Evolutionary conservation across 2,329 filamentous ascomycete species (phyloP), one percentile per base, ranked within the genome.

Genomic region (Penicillium sp.): DNA sequence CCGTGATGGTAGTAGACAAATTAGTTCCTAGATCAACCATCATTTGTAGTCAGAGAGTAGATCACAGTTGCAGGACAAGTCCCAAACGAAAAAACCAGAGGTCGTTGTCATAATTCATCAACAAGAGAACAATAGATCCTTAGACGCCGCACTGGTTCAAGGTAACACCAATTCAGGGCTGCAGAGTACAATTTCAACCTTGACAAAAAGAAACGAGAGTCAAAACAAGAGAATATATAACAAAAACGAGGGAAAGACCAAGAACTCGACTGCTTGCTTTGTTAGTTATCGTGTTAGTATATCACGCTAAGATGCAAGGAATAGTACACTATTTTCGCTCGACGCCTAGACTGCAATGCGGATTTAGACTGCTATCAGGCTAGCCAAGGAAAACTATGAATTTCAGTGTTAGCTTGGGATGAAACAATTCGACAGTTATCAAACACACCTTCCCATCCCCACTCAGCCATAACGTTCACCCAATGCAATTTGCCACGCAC

Each of bases 391-490:
- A 63, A 8, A 63, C 61, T 63, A 25, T 53, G 2, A 17, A 12
- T n/a, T 16, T 4, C 4, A 17, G 4, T 11, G 43, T 53, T 30
- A 48, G 19, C 33, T 11, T 36, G 45, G n/a, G 4, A 10, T 43
- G 11, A 8, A 22, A 7, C 4, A 2, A 7, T 10, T 19, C 10
- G 16, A 19, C 1, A 10, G 33, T 25, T 33, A 11, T 26, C 17
- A 28, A 45, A 49, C 80, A 75, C 75, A 88, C 86, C 82, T 79
- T 89, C 86, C 86, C 87, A 89, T n/a, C 79, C 76, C 84, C 84
- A 88, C 62, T 88, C 86, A 59, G 81, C 82, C 87, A 89, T 89
- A 40, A 89, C 85, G 36, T 85, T 84, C 9, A 88, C 76, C 87
- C 87, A 89, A 71, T 89, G 87, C 65, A 87, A 72, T 43, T 77